Evolutionary conservation across 768 basidiomycete species (phyloP).

Genomic region (Phallus indusiatus): DNA sequence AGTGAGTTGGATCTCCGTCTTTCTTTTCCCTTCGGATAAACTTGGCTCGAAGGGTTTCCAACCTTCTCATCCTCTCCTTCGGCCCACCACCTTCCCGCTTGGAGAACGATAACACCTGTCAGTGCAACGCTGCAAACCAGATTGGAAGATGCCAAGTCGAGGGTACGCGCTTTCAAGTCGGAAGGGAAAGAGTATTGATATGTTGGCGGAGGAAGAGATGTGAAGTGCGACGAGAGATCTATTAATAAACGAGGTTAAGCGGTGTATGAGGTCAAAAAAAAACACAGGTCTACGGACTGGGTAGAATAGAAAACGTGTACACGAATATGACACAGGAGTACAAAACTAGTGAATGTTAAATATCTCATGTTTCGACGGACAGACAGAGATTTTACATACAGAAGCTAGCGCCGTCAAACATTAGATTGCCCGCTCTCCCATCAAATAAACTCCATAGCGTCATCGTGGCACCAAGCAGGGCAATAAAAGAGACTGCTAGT

Average conservation of each 20-base stretch:
- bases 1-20: not conserved
- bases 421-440: slow-evolving; percentile 71
- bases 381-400: slow-evolving; percentile 39
- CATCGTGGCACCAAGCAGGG: slow-evolving; percentile 47
- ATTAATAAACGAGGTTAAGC: slow-evolving; percentile 5
- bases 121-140: slow-evolving; percentile 82
- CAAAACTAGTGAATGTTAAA: slow-evolving; percentile 42
- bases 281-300: slow-evolving; percentile 42
- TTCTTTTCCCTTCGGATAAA: not conserved
- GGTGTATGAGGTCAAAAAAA: slow-evolving; percentile 1
- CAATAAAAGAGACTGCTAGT: slow-evolving; percentile 43
- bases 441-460: slow-evolving; percentile 74
- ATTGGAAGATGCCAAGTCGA: slow-evolving; percentile 75
- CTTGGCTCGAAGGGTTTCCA: not conserved
- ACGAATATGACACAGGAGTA: slow-evolving; percentile 62
- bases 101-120: slow-evolving; percentile 76
- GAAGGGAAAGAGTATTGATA: slow-evolving; percentile 50
- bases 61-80: slow-evolving; percentile 48
- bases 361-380: not conserved
- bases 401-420: slow-evolving; percentile 88
- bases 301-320: slow-evolving; percentile 70
- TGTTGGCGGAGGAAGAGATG: slow-evolving; percentile 34
- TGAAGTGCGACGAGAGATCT: slow-evolving; percentile 57
- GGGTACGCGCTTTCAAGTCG: slow-evolving; percentile 48
- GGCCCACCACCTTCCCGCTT: slow-evolving; percentile 80